phyloP scores from a whole-genome alignment of 345 rosid genomes.

The Hibiscus trionum region DNA sequence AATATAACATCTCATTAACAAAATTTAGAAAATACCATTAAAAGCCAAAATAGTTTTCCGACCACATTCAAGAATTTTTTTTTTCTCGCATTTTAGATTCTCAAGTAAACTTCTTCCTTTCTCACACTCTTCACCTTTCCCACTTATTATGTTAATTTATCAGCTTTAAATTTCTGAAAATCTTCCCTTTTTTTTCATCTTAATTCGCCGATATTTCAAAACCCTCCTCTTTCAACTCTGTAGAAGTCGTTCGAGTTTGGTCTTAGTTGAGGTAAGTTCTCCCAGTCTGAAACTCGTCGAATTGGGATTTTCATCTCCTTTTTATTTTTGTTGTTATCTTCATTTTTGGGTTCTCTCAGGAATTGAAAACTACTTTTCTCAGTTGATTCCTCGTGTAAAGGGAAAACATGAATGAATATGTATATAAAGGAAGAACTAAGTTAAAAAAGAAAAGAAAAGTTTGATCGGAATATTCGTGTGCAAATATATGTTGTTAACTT shows the following conservation, averaged over 20 bases:
- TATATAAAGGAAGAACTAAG: neutral
- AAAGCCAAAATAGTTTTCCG: too few relatives aligned
- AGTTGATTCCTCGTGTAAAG: neutral
- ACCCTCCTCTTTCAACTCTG: neutral
- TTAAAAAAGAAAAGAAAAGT: neutral
- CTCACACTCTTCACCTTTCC: constrained; percentile 3
- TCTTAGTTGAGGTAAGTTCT: neutral
- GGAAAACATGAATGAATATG: neutral
- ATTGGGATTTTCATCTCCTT: neutral
- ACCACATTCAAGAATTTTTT: neutral
- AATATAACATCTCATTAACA: too few relatives aligned
- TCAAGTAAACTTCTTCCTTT: neutral
- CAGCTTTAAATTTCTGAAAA: neutral
- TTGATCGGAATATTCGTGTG: neutral
- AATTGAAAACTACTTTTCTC: neutral
- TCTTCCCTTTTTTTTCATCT: neutral
- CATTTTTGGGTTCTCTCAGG: neutral
- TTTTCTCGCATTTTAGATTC: neutral
- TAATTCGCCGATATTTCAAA: neutral
- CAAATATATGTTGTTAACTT: neutral
- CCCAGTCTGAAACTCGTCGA: neutral
- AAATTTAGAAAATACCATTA: too few relatives aligned
- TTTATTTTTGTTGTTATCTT: neutral
- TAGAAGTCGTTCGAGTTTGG: neutral
- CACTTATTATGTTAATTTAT: neutral